Evolutionary conservation across 2,329 filamentous ascomycete genomes (phyloP), one percentile per base, ranked within the genome.

Genomic region (Sporothrix variecibatus): DNA sequence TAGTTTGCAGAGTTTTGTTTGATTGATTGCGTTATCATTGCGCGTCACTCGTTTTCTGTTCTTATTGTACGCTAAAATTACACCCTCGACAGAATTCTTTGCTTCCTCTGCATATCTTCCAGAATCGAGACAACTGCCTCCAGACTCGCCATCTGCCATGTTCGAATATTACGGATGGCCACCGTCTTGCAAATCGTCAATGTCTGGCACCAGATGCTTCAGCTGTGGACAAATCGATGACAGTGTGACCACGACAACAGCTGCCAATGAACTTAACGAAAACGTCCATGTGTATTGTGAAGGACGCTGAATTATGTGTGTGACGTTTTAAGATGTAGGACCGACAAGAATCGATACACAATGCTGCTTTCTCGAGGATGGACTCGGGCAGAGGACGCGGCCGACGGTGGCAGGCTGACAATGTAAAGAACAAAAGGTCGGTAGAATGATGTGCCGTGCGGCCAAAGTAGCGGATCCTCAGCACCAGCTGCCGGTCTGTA

Each of bases 271-370:
- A 5, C 81, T 82, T 28, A 81, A 72, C 0, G 80, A 78, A 67
- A 81, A 81, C 3, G 81, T 82, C 81, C 81, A 82, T 0, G 80
- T 81, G 56, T 82, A 81, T 34, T 78, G 79, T 51, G 79, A 80
- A 7, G 79, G 81, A 72, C 78, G 75, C 46, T 75, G 73, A 53
- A 82, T 69, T 1, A 81, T 78, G 31, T 77, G 56, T 2, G 78
- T 78, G 3, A 79, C 78, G 68, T 78, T 78, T 79, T 53, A 79
- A 76, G 15, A 81, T 73, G 69, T 81, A 82, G 11, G 74, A 73
- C 46, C 80, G 75, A 58, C 81, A 82, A 68, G 79, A 80, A 34
- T 81, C 80, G 11, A 82, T 78, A 56, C 81, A 81, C 0, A 81
- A 28, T 1, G 74, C 76, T 0, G 80, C 80, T 46, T 79, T 80